A percentile compares a stretch with the other conserved stretches of the same genome.
phyloP scores from a whole-genome alignment of 257 asterid genomes.

The Fraxinus cuspidata region DNA sequence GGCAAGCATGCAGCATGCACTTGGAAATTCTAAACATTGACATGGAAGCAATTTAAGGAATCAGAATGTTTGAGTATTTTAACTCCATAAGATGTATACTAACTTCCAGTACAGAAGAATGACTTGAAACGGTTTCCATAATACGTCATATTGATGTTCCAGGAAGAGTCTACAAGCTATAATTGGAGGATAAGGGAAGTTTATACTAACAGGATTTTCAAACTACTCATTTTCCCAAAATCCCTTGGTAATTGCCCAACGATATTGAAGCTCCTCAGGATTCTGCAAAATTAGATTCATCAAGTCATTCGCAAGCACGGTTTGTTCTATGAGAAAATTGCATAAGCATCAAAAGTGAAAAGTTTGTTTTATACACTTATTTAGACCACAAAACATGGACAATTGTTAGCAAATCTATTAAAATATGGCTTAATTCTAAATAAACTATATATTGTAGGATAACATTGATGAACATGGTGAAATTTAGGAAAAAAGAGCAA shows the following conservation, averaged over 20 bases:
- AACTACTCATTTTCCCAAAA: conserved; percentile 36
- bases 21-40: not conserved
- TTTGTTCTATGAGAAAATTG: not conserved
- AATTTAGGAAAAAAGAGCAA: too few species aligned
- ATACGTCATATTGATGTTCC: not conserved
- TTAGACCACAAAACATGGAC: too few species aligned
- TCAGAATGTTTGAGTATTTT: not conserved
- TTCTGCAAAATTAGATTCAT: conserved; percentile 40
- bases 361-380: too few species aligned
- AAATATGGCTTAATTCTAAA: too few species aligned
- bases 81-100: not conserved
- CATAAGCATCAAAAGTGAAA: conserved; percentile 5
- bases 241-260: conserved; percentile 50
- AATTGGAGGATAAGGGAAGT: not conserved
- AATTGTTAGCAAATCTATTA: too few species aligned
- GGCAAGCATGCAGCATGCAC: too few species aligned
- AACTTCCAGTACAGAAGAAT: not conserved
- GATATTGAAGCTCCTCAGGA: conserved; percentile 71
- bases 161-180: not conserved
- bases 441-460: too few species aligned
- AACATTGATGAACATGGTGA: too few species aligned
- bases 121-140: not conserved
- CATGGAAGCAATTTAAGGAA: not conserved
- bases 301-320: conserved; percentile 4
- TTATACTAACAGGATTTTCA: conserved; percentile 58